phyloP scores from a whole-genome alignment of 306 rosid species.

The Castanea mollissima region DNA sequence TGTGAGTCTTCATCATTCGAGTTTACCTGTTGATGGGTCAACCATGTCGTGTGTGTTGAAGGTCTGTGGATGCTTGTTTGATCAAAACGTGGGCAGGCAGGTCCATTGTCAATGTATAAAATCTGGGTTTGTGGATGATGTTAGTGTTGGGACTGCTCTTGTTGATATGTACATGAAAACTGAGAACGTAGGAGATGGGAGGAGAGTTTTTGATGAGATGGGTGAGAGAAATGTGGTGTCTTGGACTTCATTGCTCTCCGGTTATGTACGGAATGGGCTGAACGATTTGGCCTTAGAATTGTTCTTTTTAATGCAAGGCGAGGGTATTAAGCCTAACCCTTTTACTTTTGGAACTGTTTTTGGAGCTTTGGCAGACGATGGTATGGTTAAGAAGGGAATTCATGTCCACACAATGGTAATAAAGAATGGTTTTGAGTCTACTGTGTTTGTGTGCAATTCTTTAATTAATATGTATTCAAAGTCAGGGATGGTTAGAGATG shows the following conservation, averaged over 20 bases:
- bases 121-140: conserved; percentile 50
- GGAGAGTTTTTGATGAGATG: conserved; percentile 76
- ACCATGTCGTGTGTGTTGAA: conserved; percentile 58
- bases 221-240: conserved; percentile 61
- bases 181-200: conserved; percentile 47
- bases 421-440: conserved; percentile 62
- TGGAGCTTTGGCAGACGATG: conserved; percentile 56
- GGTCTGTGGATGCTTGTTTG: conserved; percentile 48
- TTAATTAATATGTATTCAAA: conserved; percentile 65
- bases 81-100: conserved; percentile 56
- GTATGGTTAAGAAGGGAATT: conserved; percentile 47
- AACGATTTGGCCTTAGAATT: conserved; percentile 36
- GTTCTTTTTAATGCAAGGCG: conserved; percentile 23
- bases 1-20: conserved; percentile 33
- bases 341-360: too few relatives aligned
- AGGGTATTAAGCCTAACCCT: too few relatives aligned
- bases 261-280: conserved; percentile 53
- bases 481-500: conserved; percentile 56
- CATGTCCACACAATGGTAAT: conserved; percentile 62
- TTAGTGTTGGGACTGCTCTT: conserved; percentile 73
- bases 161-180: conserved; percentile 90
- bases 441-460: conserved; percentile 55
- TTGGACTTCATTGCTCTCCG: conserved; percentile 75
- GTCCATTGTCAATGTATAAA: conserved; percentile 70
- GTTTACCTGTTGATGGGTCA: conserved; percentile 37